These are phyloP conservation scores for Annulohypoxylon stygium DNA, from an alignment of 495 filamentous ascomycete genomes.

Conservation along the genomic window DNA sequence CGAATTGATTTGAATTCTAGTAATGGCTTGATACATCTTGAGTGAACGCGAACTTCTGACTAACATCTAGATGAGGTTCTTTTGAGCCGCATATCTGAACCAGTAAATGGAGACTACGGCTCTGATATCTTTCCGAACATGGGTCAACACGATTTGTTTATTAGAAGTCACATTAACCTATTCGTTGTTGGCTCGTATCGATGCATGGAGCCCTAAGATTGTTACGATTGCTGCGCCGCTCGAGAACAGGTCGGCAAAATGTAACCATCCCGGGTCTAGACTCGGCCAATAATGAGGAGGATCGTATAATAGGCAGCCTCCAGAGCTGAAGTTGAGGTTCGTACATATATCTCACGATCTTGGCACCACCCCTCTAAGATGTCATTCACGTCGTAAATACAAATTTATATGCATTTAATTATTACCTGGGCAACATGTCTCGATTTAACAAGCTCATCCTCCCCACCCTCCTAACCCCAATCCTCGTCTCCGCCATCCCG, in stretches of 20 bases:
- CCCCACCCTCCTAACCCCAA: neutral
- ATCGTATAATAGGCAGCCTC: neutral
- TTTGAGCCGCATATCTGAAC: neutral
- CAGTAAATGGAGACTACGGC: neutral
- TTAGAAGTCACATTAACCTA: neutral
- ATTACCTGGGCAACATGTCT: too few species aligned
- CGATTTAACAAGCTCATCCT: neutral
- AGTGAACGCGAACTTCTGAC: neutral
- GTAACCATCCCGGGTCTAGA: slow-evolving; percentile 16
- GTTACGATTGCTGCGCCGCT: neutral
- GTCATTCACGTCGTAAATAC: neutral
- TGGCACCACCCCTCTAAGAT: neutral
- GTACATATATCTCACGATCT: slow-evolving; percentile 10
- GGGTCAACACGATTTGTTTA: neutral
- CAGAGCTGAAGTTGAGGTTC: neutral
- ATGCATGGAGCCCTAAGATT: neutral
- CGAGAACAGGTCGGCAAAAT: slow-evolving; percentile 14
- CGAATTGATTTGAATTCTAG: slow-evolving; percentile 16
- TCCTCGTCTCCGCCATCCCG: slow-evolving; percentile 1
- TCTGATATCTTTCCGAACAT: neutral
- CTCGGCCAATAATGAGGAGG: slow-evolving; percentile 3
- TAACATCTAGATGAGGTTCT: too few species aligned
- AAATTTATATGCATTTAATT: too few species aligned
- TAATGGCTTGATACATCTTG: neutral
- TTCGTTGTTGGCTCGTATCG: neutral